A percentile compares a stretch with the other conserved stretches of the same genome.
phyloP scores from a whole-genome alignment of 306 rosid genomes.

The Trichosanthes truncata region DNA sequence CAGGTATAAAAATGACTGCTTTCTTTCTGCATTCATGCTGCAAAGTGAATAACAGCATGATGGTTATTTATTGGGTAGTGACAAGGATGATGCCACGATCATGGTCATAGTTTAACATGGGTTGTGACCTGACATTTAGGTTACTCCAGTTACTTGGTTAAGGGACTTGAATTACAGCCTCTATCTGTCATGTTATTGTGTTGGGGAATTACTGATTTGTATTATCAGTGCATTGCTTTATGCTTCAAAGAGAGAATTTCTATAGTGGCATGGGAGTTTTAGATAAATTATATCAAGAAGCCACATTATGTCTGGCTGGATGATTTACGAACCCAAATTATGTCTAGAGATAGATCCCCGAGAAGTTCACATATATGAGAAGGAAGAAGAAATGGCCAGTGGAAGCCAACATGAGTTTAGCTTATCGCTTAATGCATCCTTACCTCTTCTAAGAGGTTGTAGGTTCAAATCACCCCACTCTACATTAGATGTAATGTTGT shows the following conservation, averaged over 20 bases:
- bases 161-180: not conserved
- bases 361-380: not conserved
- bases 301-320: not conserved
- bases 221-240: not conserved
- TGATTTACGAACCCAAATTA: not conserved
- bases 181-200: not conserved
- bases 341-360: not conserved
- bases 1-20: not conserved
- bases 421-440: too few species aligned
- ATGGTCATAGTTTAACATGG: not conserved
- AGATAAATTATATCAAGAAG: not conserved
- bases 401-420: not conserved
- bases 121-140: not conserved
- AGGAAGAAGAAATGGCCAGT: not conserved
- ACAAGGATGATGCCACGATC: not conserved
- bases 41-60: not conserved
- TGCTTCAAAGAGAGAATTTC: not conserved
- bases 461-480: too few species aligned
- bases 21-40: not conserved
- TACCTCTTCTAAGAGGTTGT: too few species aligned
- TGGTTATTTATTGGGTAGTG: not conserved
- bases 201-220: not conserved
- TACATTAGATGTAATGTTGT: too few species aligned
- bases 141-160: not conserved
- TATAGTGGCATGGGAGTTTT: not conserved